These are phyloP conservation scores for Aspergillus conjunctus DNA, from an alignment of 495 filamentous ascomycete species.

Conservation along the genomic window DNA sequence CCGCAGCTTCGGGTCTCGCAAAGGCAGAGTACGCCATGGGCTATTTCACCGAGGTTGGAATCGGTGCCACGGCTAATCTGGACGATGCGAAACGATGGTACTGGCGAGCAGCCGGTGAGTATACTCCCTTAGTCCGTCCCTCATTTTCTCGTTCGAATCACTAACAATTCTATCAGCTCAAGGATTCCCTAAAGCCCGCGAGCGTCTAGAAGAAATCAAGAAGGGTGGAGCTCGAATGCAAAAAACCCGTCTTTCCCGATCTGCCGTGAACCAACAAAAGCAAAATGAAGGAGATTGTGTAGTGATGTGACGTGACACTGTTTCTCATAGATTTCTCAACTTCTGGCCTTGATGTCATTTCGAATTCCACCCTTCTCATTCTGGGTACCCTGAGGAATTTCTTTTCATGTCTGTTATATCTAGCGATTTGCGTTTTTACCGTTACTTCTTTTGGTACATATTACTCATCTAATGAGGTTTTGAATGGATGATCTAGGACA, in stretches of 20 bases:
- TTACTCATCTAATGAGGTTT: slow-evolving; percentile 14
- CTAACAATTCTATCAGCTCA: slow-evolving; percentile 61
- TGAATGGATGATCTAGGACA: slow-evolving; percentile 6
- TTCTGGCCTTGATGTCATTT: slow-evolving; percentile 7
- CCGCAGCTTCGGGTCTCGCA: slow-evolving; percentile 76
- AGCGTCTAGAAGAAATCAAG: slow-evolving; percentile 91
- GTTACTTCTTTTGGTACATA: slow-evolving; percentile 13
- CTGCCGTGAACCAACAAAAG: slow-evolving; percentile 79
- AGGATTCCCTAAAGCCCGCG: slow-evolving; percentile 88
- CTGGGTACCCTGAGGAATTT: not conserved
- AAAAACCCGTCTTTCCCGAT: slow-evolving; percentile 80
- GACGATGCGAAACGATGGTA: slow-evolving; percentile 99
- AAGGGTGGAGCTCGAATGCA: slow-evolving; percentile 68
- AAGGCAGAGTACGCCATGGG: slow-evolving; percentile 99
- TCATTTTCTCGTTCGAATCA: slow-evolving; percentile 20
- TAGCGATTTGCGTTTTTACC: slow-evolving; percentile 1
- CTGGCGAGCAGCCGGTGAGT: slow-evolving; percentile 94
- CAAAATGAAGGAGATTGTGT: slow-evolving; percentile 81
- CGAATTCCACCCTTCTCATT: slow-evolving; percentile 11
- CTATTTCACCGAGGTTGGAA: slow-evolving; percentile 94
- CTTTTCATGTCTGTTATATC: not conserved
- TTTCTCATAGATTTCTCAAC: slow-evolving; percentile 7
- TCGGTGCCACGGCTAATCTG: slow-evolving; percentile 80
- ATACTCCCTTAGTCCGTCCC: not conserved
- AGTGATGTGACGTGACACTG: slow-evolving; percentile 26